A percentile compares a stretch with the other conserved stretches of the same genome.
Conservation (phyloP, 331 rosid species). For the Malus hybrid region DNA sequence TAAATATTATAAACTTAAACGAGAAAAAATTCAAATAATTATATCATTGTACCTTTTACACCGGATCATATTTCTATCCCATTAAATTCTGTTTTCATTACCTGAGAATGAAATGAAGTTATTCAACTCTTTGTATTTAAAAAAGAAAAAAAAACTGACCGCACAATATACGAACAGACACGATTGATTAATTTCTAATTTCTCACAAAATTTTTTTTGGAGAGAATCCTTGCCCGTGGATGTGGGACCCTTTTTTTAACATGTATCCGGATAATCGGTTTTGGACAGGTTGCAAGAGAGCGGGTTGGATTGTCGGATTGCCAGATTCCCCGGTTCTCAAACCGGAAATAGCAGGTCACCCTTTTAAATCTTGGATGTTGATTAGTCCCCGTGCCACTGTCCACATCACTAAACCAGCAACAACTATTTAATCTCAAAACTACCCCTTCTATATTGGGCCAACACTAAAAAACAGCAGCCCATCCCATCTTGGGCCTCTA, state of each 20-base stretch:
- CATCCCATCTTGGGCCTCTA: not conserved
- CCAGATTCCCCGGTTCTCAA: not conserved
- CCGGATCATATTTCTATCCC: no score
- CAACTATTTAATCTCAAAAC: not conserved
- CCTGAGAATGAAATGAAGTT: no score
- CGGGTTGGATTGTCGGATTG: constrained; percentile 10
- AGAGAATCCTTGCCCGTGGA: no score
- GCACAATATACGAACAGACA: no score
- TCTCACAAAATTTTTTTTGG: no score
- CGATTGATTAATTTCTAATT: not conserved
- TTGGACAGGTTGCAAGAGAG: constrained; percentile 17
- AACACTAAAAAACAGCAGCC: not conserved
- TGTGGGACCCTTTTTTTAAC: no score
- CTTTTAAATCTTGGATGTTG: not conserved
- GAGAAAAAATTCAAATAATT: no score
- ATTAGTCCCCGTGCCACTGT: not conserved
- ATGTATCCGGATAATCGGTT: not conserved
- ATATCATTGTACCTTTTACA: no score
- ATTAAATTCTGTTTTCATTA: no score
- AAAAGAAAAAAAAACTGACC: no score
- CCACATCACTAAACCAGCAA: not conserved
- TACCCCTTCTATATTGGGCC: not conserved
- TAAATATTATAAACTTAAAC: no score
- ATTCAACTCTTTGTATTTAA: not conserved
- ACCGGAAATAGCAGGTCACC: constrained; percentile 15